Evolutionary conservation across 192 early-diverging fungal species (phyloP), one percentile per base, ranked within the genome.

Genomic region (Funneliformis geosporum): DNA sequence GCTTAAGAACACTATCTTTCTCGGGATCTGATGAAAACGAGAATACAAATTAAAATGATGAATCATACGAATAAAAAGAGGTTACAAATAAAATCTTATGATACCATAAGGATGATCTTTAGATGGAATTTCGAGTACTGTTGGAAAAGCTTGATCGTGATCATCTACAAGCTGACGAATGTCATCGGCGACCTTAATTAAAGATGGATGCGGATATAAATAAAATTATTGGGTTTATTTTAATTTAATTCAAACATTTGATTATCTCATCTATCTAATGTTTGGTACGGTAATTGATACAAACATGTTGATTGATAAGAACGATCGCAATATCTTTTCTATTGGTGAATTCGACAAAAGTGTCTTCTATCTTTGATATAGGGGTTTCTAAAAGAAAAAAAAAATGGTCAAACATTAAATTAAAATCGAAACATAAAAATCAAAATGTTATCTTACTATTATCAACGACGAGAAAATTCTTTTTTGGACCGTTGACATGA

Each of bases 261-360:
- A n/a, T 8, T 23, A n/a, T 16, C 12, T 76, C 12, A 65, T 44
- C 28, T 42, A 65, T 44, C 28, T 42, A 76, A 25, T 50, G 11
- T 27, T 40, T 14, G 8, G 12, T 40, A 40, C 18, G 25, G 3
- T 21, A 21, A 4, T 25, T 5, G 18, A 33, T 62, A 59, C 87
- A 79, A 83, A 96, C 95, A 86, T 96, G 93, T 84, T 99, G 98
- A 84, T 95, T 99, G 75, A 99, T 97, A 71, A 99, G 81, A 69
- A 99, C 93, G 80, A 99, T 98, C 59, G 96, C 98, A 86, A 99
- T 96, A 79, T 99, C 98, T 83, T 95, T 96, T 66, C 97, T 88
- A 81, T 89, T 88, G n/a, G 92, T 94, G 79, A 97, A 97, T 78
- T 95, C 93, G 43, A 87, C 79, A 82, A 99, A 99, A n/a, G 88